These are phyloP conservation scores for Fonsecaea multimorphosa DNA, from an alignment of 2,329 filamentous ascomycete genomes.

Conservation along the genomic window DNA sequence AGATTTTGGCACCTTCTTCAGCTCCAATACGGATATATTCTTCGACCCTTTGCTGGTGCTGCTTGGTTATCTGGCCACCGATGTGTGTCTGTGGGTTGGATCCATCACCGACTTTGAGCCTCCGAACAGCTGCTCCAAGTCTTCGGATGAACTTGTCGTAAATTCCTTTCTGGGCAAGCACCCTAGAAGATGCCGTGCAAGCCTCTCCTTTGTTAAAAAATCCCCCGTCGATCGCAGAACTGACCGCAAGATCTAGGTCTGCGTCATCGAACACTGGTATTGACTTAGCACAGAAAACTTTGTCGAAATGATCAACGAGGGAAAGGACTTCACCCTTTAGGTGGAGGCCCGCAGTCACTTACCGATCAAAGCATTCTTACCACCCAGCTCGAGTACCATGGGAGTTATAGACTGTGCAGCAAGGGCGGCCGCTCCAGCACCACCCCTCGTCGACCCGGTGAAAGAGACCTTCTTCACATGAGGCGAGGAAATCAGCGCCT, in stretches of 20 bases:
- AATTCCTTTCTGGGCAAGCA: slow-evolving; percentile 27
- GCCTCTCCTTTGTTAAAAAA: slow-evolving; percentile 36
- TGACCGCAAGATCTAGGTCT: slow-evolving; percentile 72
- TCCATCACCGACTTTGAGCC: slow-evolving; percentile 30
- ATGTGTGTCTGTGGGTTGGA: slow-evolving; percentile 26
- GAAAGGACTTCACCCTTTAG: too few relatives aligned
- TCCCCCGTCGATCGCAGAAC: slow-evolving; percentile 24
- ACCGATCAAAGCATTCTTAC: slow-evolving; percentile 78
- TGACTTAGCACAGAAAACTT: too few relatives aligned
- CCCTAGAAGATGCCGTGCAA: slow-evolving; percentile 31
- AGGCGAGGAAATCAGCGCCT: slow-evolving; percentile 56
- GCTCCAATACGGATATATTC: slow-evolving; percentile 47
- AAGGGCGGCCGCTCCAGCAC: slow-evolving; percentile 71
- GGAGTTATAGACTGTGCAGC: slow-evolving; percentile 79
- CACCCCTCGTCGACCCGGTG: slow-evolving; percentile 74
- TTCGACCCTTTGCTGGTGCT: slow-evolving; percentile 30
- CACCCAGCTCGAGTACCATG: slow-evolving; percentile 78
- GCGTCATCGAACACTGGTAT: slow-evolving; percentile 83
- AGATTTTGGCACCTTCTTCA: slow-evolving; percentile 62
- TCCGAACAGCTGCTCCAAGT: slow-evolving; percentile 19
- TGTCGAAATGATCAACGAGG: too few relatives aligned
- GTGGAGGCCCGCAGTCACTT: too few relatives aligned
- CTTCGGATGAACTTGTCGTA: slow-evolving; percentile 28
- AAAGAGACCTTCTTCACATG: slow-evolving; percentile 76
- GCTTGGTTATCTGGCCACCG: slow-evolving; percentile 33